Percentiles rank a stretch among this genome's conserved stretches.
Evolutionary conservation across 2,329 filamentous ascomycete genomes (phyloP).

Genomic region (Metarhizium album): DNA sequence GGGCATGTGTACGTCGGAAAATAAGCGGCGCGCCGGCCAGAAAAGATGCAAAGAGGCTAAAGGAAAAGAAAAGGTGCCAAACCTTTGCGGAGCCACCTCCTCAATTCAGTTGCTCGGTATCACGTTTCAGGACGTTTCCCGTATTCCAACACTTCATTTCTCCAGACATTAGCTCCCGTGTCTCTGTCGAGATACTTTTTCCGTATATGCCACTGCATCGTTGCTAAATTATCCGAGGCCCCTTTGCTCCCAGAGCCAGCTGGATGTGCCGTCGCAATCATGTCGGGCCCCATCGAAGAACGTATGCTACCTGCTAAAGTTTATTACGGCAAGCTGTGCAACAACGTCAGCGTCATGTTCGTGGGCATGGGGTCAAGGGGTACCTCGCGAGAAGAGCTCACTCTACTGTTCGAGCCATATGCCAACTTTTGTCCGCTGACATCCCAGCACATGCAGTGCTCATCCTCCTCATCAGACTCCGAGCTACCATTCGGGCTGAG

Average conservation of each 20-base stretch:
- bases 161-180: background rate
- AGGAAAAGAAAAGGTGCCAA: background rate
- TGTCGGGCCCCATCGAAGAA: background rate
- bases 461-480: conserved; percentile 47
- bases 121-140: background rate
- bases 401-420: conserved; percentile 51
- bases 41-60: background rate
- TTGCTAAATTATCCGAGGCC: background rate
- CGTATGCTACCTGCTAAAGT: conserved; percentile 31
- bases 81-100: background rate
- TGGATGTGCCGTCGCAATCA: background rate
- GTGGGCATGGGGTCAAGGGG: background rate
- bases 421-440: conserved; percentile 49
- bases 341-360: background rate
- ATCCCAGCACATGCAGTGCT: conserved; percentile 53
- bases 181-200: background rate
- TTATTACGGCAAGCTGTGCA: conserved; percentile 38
- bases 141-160: no score
- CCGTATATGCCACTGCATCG: conserved; percentile 1
- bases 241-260: conserved; percentile 1
- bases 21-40: background rate
- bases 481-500: conserved; percentile 43
- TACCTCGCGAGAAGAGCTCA: conserved; percentile 27
- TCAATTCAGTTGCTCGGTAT: background rate
- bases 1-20: background rate